Base-by-base conservation (phyloP, 176 grass and related monocot genomes). In the Echinochloa phyllopogon region DNA sequence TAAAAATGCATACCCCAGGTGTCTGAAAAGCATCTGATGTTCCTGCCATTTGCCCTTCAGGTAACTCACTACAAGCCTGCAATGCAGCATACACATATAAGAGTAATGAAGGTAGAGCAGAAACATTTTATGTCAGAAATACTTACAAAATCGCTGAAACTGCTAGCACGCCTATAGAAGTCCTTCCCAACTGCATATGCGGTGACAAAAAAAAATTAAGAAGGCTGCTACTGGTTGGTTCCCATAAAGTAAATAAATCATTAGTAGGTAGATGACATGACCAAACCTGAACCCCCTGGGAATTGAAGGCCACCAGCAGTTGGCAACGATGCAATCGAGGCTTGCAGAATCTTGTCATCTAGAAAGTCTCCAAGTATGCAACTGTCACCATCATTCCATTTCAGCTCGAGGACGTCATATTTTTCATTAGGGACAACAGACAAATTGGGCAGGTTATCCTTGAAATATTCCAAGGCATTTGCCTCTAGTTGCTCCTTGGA, bases 371-470 rank as follows among this genome's bases (percentile, higher is more conserved):
- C 85, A 83, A 50, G 21, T 24, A 89, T 71, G 71, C n/a, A 51
- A 53, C 20, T 67, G 8, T 83, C 80, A 27, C 77, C 69, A 14
- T 85, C 77, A 43, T 94, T 92, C 93, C 91, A 89, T 75, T 92
- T 93, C 78, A 94, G 79, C 81, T 92, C 96, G 67, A 92, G 39
- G 50, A 81, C 73, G 51, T 81, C 83, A 36, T 86, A 65, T 21
- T 92, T 84, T 8, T 89, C 88, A 58, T 90, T 89, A 45, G 58
- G 79, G 21, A 58, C 76, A 79, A 73, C 87, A 58, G 72, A 71
- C 21, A 93, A 33, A 78, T 94, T 90, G 39, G 91, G 93, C 33
- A 95, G 78, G 47, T 94, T 93, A 65, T 95, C 93, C 81, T 87
- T 55, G 39, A 98, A 98, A 88, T 86, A 98, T 60, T 92, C 58